A percentile compares a stretch with the other conserved stretches of the same genome.
Evolutionary conservation across 768 basidiomycete genomes (phyloP).

Genomic region (Termitomyces sp.): DNA sequence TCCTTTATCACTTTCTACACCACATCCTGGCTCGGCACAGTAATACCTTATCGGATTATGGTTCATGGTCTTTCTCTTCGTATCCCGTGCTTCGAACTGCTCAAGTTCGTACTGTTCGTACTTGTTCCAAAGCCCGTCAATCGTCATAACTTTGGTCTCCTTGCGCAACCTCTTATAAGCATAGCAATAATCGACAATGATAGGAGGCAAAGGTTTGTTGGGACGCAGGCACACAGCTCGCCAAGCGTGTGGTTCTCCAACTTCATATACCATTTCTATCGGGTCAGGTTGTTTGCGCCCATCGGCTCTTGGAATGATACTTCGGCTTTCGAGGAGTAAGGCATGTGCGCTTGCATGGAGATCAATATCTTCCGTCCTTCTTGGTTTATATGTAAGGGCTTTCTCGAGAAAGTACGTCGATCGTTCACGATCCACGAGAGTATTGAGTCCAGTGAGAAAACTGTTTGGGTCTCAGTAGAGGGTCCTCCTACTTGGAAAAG

Average conservation of each 20-base stretch:
- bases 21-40: not conserved
- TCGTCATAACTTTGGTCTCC: not conserved
- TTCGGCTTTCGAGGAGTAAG: constrained; percentile 1
- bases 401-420: not conserved
- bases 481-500: not conserved
- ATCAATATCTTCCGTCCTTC: not conserved
- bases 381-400: not conserved
- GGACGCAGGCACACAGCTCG: not conserved
- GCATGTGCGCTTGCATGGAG: not conserved
- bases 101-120: not conserved
- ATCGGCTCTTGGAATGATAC: constrained; percentile 2
- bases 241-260: constrained; percentile 2
- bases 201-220: not conserved
- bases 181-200: not conserved
- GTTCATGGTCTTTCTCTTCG: not conserved
- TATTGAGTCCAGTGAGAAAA: not conserved
- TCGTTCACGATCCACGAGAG: not conserved
- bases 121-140: not conserved
- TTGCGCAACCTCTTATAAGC: not conserved
- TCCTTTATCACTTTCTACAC: not conserved
- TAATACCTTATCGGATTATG: not conserved
- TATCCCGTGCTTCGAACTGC: not conserved
- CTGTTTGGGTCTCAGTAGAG: not conserved
- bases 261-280: constrained; percentile 1
- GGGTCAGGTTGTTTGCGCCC: not conserved